Evolutionary conservation across 345 rosid species (phyloP).

Genomic region (Eucalyptus grandis): DNA sequence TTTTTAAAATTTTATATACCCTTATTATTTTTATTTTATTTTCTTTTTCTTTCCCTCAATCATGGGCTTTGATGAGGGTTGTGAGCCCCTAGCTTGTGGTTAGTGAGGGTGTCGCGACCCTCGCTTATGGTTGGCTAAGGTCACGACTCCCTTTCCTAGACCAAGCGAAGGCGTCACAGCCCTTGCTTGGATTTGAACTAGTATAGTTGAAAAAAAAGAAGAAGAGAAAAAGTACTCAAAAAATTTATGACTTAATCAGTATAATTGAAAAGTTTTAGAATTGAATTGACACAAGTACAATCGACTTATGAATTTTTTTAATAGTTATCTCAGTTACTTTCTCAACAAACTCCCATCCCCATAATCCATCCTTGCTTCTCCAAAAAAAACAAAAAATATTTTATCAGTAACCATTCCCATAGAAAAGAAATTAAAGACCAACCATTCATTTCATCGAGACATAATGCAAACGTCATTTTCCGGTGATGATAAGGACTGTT

Average conservation of each 20-base stretch:
- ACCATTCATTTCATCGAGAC: not conserved
- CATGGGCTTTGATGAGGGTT: rapidly evolving
- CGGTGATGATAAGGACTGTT: not conserved
- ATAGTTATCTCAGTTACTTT: not conserved
- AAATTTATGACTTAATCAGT: rapidly evolving
- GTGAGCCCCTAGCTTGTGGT: not conserved
- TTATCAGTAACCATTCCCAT: not conserved
- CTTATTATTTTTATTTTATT: no score
- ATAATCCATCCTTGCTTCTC: not conserved
- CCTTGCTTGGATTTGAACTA: rapidly evolving
- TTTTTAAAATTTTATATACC: rapidly evolving
- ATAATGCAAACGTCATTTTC: not conserved
- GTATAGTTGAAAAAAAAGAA: no score
- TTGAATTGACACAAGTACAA: no score
- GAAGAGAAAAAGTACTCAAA: no score
- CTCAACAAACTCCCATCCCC: not conserved
- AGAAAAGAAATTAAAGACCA: not conserved
- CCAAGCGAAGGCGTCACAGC: no score
- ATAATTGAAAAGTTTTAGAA: no score
- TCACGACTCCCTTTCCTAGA: not conserved
- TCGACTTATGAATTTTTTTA: no score
- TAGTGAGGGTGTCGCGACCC: not conserved
- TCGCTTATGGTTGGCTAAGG: not conserved
- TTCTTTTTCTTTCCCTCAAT: not conserved
- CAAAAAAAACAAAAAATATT: not conserved